phyloP scores from a whole-genome alignment of 306 rosid genomes.

The Erythrophleum fordii region DNA sequence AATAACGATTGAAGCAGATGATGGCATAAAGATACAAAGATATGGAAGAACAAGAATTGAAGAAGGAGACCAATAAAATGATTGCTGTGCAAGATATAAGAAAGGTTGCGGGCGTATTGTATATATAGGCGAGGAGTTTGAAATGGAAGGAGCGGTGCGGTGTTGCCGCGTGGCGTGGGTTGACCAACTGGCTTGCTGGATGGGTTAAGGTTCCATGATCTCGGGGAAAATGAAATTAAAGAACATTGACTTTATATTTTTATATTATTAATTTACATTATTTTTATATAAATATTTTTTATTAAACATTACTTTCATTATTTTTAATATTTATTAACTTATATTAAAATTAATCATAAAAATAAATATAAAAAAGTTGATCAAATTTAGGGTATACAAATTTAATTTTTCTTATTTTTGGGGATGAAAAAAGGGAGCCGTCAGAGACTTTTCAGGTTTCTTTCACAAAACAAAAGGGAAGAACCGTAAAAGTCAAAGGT shows the following conservation, averaged over 20 bases:
- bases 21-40: not conserved
- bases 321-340: too few relatives aligned
- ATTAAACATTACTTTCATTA: too few relatives aligned
- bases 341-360: too few relatives aligned
- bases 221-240: not conserved
- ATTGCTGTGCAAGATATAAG: not conserved
- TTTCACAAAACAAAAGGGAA: not conserved
- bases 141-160: not conserved
- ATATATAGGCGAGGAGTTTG: not conserved
- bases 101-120: not conserved
- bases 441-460: not conserved
- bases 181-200: conserved; percentile 38
- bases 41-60: not conserved
- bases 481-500: not conserved
- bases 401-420: too few relatives aligned
- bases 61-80: not conserved
- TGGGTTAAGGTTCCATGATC: not conserved
- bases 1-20: not conserved
- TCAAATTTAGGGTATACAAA: too few relatives aligned
- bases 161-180: conserved; percentile 45
- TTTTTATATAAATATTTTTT: too few relatives aligned
- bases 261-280: not conserved
- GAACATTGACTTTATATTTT: not conserved
- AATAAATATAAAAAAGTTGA: too few relatives aligned
- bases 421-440: not conserved